A percentile compares a stretch with the other conserved stretches of the same genome.
Evolutionary conservation across 805 yeast genomes (phyloP).

Genomic region (Saccharomyces kudriavzevii): DNA sequence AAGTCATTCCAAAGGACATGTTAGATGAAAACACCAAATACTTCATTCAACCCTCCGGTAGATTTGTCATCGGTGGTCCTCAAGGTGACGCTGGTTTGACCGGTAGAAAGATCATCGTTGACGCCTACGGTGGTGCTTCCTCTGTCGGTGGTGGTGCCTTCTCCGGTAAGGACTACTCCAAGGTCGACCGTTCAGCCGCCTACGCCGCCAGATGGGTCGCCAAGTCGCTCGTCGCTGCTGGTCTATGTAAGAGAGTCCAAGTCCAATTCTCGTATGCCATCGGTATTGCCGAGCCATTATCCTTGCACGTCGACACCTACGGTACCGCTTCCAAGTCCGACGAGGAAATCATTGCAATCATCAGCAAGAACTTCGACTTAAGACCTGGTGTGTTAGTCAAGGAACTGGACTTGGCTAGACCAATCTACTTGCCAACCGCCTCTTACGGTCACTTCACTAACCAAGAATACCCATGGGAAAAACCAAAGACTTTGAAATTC

Average conservation of each 20-base stretch:
- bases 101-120: constrained; percentile 98
- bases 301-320: constrained; percentile 94
- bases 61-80: constrained; percentile 99
- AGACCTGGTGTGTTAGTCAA: constrained; percentile 99
- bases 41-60: constrained; percentile 99
- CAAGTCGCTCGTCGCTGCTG: constrained; percentile 91
- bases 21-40: constrained; percentile 92
- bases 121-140: constrained; percentile 99
- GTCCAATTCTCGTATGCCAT: constrained; percentile 99
- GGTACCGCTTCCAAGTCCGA: constrained; percentile 92
- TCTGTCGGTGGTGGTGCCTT: constrained; percentile 99
- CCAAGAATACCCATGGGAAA: constrained; percentile 98
- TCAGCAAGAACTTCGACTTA: constrained; percentile 90
- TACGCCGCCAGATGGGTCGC: constrained; percentile 99
- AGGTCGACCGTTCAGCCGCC: constrained; percentile 99
- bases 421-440: constrained; percentile 98
- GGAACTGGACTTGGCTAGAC: constrained; percentile 96
- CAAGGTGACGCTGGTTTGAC: constrained; percentile 99
- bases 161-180: constrained; percentile 99
- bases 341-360: constrained; percentile 83
- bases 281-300: constrained; percentile 99
- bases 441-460: constrained; percentile 99
- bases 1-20: constrained; percentile 83
- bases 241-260: constrained; percentile 91
- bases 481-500: constrained; percentile 71